Conservation (phyloP, 345 rosid species). For the Excoecaria agallocha region DNA sequence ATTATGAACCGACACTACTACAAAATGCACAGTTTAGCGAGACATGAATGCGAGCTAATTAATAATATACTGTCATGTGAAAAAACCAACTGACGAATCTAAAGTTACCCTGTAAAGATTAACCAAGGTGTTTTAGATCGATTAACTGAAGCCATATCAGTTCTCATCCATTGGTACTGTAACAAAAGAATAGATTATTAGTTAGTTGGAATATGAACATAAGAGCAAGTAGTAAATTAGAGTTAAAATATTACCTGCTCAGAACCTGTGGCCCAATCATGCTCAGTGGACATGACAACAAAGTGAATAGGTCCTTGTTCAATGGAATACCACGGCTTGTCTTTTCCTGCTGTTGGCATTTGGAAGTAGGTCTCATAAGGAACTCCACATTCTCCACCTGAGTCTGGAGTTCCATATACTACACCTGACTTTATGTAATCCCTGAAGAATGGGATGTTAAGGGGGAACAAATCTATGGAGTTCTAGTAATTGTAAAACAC, state of each 20-base stretch:
- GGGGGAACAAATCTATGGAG: no score
- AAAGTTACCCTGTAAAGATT: constrained; percentile 51
- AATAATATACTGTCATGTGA: background rate
- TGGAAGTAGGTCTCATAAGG: constrained; percentile 67
- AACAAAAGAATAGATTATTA: background rate
- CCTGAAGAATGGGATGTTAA: constrained; percentile 23
- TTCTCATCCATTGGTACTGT: constrained; percentile 55
- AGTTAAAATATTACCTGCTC: constrained; percentile 43
- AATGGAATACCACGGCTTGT: constrained; percentile 73
- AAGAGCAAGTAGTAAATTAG: no score
- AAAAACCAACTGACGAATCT: background rate
- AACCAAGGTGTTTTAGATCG: constrained; percentile 66
- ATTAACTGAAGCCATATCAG: constrained; percentile 54
- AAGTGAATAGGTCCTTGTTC: constrained; percentile 58
- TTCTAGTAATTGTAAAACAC: no score
- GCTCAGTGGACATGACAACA: constrained; percentile 63
- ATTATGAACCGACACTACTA: no score
- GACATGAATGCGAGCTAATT: background rate
- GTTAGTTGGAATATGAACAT: no score
- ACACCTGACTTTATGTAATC: constrained; percentile 50
- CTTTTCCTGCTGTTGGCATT: constrained; percentile 59
- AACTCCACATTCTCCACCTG: constrained; percentile 75
- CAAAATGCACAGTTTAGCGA: background rate
- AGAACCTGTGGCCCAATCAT: constrained; percentile 43
- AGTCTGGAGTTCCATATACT: constrained; percentile 41